Evolutionary conservation across 1,139 yeast species (phyloP).

Genomic region (Pichia sp.): DNA sequence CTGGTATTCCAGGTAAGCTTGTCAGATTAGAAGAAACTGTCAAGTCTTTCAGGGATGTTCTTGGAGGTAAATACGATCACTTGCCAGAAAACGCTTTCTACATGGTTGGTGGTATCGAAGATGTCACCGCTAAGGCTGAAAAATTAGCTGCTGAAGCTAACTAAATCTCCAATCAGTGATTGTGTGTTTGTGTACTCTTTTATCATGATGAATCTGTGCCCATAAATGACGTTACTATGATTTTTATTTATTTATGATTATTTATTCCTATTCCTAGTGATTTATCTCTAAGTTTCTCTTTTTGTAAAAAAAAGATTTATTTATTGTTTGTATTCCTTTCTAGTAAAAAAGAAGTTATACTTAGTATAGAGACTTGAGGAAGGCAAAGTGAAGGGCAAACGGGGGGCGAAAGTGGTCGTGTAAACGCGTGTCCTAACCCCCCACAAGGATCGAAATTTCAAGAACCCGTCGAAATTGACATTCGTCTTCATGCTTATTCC

Average conservation of each 20-base stretch:
- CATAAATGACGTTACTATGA: slow-evolving; percentile 19
- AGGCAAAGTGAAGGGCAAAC: too few relatives aligned
- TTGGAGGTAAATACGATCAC: slow-evolving; percentile 97
- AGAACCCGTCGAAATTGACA: too few relatives aligned
- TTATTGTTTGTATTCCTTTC: slow-evolving; percentile 11
- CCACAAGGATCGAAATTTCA: too few relatives aligned
- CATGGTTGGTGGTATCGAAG: slow-evolving; percentile 99
- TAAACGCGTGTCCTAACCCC: too few relatives aligned
- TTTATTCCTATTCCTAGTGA: slow-evolving; percentile 21
- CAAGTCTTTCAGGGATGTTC: slow-evolving; percentile 91
- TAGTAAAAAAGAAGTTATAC: not conserved
- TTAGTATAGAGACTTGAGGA: not conserved
- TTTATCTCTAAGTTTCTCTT: slow-evolving; percentile 20
- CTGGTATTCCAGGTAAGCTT: slow-evolving; percentile 98
- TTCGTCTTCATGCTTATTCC: too few relatives aligned
- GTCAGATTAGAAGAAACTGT: slow-evolving; percentile 95
- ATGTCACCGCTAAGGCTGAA: slow-evolving; percentile 97
- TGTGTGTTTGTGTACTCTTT: slow-evolving; percentile 8
- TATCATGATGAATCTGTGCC: slow-evolving; percentile 7
- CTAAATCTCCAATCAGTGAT: slow-evolving; percentile 34
- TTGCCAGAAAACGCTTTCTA: slow-evolving; percentile 99
- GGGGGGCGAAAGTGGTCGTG: too few relatives aligned
- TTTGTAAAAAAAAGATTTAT: slow-evolving; percentile 16
- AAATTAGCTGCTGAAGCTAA: slow-evolving; percentile 93
- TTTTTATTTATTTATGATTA: slow-evolving; percentile 21